Conservation (phyloP, 768 basidiomycete species). For the Boletus rubroflammeus region DNA sequence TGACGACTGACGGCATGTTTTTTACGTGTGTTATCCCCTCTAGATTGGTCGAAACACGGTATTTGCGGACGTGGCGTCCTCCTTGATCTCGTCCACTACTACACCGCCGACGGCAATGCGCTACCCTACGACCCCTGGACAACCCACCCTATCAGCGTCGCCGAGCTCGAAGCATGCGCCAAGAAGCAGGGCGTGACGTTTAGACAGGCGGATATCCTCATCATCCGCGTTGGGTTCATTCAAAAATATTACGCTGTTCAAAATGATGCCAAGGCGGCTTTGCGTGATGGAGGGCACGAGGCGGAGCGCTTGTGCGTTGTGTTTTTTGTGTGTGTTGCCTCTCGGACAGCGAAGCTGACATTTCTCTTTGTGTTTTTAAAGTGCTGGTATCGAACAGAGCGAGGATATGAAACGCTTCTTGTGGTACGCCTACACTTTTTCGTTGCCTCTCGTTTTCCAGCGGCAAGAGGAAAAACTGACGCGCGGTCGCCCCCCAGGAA, state of each 20-base stretch:
- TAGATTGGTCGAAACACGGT: slow-evolving; percentile 70
- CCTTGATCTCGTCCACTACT: slow-evolving; percentile 58
- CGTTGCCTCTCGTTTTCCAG: background rate
- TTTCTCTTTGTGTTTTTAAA: slow-evolving; percentile 16
- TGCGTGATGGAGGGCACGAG: slow-evolving; percentile 33
- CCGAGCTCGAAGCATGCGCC: slow-evolving; percentile 57
- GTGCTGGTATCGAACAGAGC: slow-evolving; percentile 65
- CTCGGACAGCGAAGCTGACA: background rate
- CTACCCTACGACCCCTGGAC: slow-evolving; percentile 67
- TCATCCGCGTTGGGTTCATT: slow-evolving; percentile 61
- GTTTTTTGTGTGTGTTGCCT: background rate
- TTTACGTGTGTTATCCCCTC: background rate
- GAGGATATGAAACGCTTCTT: slow-evolving; percentile 70
- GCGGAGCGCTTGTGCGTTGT: slow-evolving; percentile 51
- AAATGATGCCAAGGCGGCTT: slow-evolving; percentile 42
- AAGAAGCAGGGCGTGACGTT: slow-evolving; percentile 55
- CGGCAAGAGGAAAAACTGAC: background rate
- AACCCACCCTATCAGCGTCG: slow-evolving; percentile 47
- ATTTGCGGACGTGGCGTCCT: slow-evolving; percentile 68
- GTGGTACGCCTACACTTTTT: slow-evolving; percentile 43
- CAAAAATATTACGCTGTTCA: slow-evolving; percentile 47
- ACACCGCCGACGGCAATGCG: slow-evolving; percentile 36
- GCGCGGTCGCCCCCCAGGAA: slow-evolving; percentile 40
- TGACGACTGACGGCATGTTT: background rate
- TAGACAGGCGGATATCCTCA: slow-evolving; percentile 55